A percentile compares a stretch with the other conserved stretches of the same genome.
phyloP scores from a whole-genome alignment of 805 yeast species.

The Danielia reshetovae region DNA sequence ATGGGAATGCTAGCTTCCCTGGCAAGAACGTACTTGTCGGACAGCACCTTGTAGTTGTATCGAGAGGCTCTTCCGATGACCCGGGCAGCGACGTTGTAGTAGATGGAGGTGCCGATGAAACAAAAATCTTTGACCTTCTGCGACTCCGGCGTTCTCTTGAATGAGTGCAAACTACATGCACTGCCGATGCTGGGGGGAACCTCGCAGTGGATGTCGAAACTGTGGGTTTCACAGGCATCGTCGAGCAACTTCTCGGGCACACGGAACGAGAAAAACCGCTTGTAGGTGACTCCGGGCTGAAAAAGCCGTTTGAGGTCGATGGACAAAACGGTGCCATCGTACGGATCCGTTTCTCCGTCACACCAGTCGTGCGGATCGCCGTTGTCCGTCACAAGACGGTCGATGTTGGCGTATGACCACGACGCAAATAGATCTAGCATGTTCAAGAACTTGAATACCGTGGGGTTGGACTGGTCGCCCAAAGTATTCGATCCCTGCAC shows the following conservation, averaged over 20 bases:
- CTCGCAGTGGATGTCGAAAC: constrained; percentile 30
- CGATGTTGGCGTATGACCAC: constrained; percentile 40
- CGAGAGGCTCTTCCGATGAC: constrained; percentile 40
- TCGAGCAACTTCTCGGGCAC: constrained; percentile 40
- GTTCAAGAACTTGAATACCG: constrained; percentile 36
- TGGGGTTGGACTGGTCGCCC: constrained; percentile 19
- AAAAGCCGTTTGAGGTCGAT: constrained; percentile 35
- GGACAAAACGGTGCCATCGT: constrained; percentile 32
- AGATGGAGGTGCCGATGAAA: constrained; percentile 34
- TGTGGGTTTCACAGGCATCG: constrained; percentile 36
- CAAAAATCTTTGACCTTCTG: constrained; percentile 29
- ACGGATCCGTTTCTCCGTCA: constrained; percentile 41
- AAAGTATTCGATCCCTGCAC: constrained; percentile 22
- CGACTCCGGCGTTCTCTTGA: constrained; percentile 15
- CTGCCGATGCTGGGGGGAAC: constrained; percentile 37
- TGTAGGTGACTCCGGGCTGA: constrained; percentile 36
- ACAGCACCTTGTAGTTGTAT: constrained; percentile 18
- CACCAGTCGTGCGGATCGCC: constrained; percentile 41
- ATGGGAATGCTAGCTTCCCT: constrained; percentile 29
- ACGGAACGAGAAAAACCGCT: constrained; percentile 39
- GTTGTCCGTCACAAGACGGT: constrained; percentile 26
- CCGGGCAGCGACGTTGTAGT: constrained; percentile 37
- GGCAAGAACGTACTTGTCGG: constrained; percentile 36
- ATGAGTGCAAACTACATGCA: constrained; percentile 22
- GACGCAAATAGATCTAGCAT: constrained; percentile 43